Evolutionary conservation across 768 basidiomycete genomes (phyloP), one percentile per base, ranked within the genome.

Genomic region (Auricularia sp.): DNA sequence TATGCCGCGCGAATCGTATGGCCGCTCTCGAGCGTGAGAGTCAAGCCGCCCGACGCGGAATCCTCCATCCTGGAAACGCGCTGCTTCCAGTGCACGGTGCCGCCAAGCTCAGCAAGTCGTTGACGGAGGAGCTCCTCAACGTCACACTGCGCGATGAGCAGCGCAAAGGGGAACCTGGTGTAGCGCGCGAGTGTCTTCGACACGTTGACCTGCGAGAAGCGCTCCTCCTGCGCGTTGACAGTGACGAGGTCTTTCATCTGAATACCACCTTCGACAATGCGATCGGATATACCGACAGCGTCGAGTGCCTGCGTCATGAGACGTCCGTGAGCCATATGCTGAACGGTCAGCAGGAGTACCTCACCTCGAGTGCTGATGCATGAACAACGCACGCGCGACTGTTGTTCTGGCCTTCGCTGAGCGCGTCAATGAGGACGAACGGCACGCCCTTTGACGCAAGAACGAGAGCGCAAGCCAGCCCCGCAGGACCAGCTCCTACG

Each of bases 331-430:
- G 73, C 11, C 24, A 5, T 16, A 21, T 65, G 1, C 18, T 47
- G 51, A 5, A 39, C 54, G 36, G 7, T 44, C n/a, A 59, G 10
- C 54, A 13, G 29, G 63, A n/a, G 18, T 13, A 16, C 6, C 71
- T 56, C 66, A 80, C 82, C 73, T 84, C 83, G 16, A 85, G 73
- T 10, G 83, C 83, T 34, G 80, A 78, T 42, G 83, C 79, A 66
- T 85, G 83, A 33, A 84, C 69, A 1, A 77, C 74, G 5, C 79
- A 65, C 0, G 83, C 81, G 24, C 82, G 78, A 14, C 82, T 81
- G 5, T 71, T 69, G 59, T 75, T 74, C 63, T 74, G 68, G 29
- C 76, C 76, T n/a, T 74, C 63, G 0, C 61, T 29, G 4, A 70
- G 29, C 34, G 74, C 75, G 62, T 84, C 82, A 1, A 83, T 79